phyloP scores from a whole-genome alignment of 2,329 filamentous ascomycete species.

The Eutypella sp. region DNA sequence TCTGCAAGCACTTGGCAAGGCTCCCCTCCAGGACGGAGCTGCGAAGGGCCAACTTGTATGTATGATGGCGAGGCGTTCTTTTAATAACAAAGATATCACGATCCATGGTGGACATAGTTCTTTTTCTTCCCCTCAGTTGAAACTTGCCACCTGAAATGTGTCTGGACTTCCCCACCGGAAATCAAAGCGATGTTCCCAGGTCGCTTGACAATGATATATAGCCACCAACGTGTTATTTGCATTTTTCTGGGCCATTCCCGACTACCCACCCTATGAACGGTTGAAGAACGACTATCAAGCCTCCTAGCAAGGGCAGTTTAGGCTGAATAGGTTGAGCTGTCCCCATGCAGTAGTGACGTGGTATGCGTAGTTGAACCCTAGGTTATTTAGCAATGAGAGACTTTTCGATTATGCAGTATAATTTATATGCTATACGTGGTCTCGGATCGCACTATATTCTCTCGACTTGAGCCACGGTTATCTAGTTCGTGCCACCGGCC shows the following conservation, averaged over 20 bases:
- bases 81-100: constrained; percentile 39
- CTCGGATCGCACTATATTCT: background rate
- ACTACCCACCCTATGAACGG: too few relatives aligned
- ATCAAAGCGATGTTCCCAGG: too few relatives aligned
- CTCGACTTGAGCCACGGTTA: background rate
- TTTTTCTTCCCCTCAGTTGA: background rate
- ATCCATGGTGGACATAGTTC: background rate
- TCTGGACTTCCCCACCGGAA: too few relatives aligned
- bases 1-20: constrained; percentile 13
- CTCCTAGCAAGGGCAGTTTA: too few relatives aligned
- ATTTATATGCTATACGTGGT: too few relatives aligned
- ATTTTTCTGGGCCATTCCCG: too few relatives aligned
- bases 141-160: background rate
- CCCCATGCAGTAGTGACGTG: too few relatives aligned
- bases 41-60: constrained; percentile 31
- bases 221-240: too few relatives aligned
- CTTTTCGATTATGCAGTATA: background rate
- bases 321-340: too few relatives aligned
- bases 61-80: constrained; percentile 45
- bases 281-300: too few relatives aligned
- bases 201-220: too few relatives aligned
- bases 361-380: background rate
- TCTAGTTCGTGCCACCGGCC: background rate
- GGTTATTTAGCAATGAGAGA: background rate
- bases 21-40: constrained; percentile 11